Base-by-base conservation (phyloP, 768 basidiomycete genomes). In the Gyrodon lividus region DNA sequence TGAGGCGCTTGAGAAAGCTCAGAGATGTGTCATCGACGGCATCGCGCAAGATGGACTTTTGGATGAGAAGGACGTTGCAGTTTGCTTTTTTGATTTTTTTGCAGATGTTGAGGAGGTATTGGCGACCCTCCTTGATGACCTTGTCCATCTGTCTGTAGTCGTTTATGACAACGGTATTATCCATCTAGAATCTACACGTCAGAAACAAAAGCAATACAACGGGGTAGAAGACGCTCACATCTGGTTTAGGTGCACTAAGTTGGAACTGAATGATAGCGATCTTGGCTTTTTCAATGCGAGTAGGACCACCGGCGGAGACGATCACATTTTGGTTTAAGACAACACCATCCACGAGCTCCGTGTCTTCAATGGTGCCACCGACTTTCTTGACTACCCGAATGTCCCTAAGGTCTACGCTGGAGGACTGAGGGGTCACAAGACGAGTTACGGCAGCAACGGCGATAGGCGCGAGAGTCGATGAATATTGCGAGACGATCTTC, bases 131-230 rank as follows among this genome's bases (percentile, higher is more conserved):
- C 72, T 99, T 98, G 73, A 99, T 87, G 52, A 98, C 94, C 70
- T 98, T 97, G 79, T 98, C 97, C 96, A 99, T 98, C 70, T 98
- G 97, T 16, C 97, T 87, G 74, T 99, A 99, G 72, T 99, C 96
- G 57, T 96, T 98, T 61, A 99, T 98, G 46, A 98, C 89, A 39
- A 99, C 94, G 5, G 96, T 98, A 76, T 99, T 98, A 72, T 99
- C 97, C 96, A 99, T 99, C 95, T 98, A 60, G 9, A 37, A 52
- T 28, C 43, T 17, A 28, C 17, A 55, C 23, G 20, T 31, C 17
- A 54, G 46, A 19, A 31, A 10, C 45, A 26, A 48, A 48, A 19
- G 12, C 48, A 19, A n/a, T 6, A 40, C 24, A 33, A 37, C 16
- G 30, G 28, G 3, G 8, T 22, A 42, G 16, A 14, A 20, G 8